These are phyloP conservation scores for Atalantia buxifolia DNA, from an alignment of 345 rosid genomes.

Conservation along the genomic window DNA sequence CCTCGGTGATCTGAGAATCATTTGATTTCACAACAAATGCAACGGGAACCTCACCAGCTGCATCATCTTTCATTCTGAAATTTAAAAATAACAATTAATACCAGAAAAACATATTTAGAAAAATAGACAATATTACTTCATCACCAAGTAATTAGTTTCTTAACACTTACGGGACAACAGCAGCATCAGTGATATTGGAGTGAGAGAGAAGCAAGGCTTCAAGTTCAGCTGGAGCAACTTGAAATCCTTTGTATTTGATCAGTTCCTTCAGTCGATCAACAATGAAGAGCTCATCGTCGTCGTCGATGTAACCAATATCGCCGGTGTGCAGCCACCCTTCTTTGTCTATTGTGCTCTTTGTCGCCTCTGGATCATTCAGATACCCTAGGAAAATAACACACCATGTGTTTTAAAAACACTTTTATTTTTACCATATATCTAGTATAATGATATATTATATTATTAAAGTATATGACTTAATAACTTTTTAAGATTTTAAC, in stretches of 20 bases:
- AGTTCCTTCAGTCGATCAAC: constrained; percentile 73
- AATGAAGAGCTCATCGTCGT: constrained; percentile 55
- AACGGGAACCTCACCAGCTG: constrained; percentile 69
- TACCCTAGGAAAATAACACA: constrained; percentile 24
- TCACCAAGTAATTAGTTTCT: neutral
- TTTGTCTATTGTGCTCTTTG: constrained; percentile 42
- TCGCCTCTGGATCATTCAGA: constrained; percentile 46
- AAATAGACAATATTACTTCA: neutral
- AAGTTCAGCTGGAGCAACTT: constrained; percentile 83
- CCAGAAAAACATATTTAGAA: neutral
- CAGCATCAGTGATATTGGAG: constrained; percentile 53
- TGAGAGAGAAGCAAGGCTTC: constrained; percentile 58
- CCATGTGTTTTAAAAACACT: neutral
- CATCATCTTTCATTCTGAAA: constrained; percentile 65
- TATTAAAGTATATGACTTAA: too few species aligned
- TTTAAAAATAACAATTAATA: neutral
- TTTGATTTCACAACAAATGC: constrained; percentile 63
- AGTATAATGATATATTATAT: too few species aligned
- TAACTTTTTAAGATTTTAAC: neutral
- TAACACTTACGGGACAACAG: constrained; percentile 56
- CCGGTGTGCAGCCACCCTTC: constrained; percentile 74
- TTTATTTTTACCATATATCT: too few species aligned
- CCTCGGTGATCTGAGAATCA: constrained; percentile 49
- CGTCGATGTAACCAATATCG: constrained; percentile 65
- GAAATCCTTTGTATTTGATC: constrained; percentile 71